Evolutionary conservation across 202 grass and related monocot species (phyloP), one percentile per base, ranked within the genome.

Genomic region (Elaeis oleifera): DNA sequence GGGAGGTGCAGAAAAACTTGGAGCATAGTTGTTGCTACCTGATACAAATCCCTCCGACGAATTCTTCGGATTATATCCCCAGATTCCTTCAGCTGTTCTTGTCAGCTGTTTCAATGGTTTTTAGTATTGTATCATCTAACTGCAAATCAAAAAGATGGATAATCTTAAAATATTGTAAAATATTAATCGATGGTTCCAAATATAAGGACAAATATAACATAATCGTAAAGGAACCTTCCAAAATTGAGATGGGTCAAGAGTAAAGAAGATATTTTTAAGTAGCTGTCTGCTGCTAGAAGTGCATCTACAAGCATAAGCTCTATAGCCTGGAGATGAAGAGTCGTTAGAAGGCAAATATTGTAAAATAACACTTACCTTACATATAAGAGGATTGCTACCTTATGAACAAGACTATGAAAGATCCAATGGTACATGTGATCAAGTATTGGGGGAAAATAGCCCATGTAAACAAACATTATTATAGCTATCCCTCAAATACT

Each of bases 81-180:
- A 23, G 91, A 74, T 76, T 91, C 86, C 54, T 91, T 64, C 74
- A 91, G 66, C 61, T 88, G 82, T 75, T 50, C 1, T 79, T 85
- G 3, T 78, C 72, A 50, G 87, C 82, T 71, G 78, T 79, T 80
- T 96, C 87, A 49, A 91, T 96, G 61, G n/a, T 72, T 71, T 96
- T 96, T n/a, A 96, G 74, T 68, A 96, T 78, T 28, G 91, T 90
- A 57, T 96, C 91, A 56, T 96, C 91, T 65, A 96, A 84, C 91
- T 96, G 81, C 15, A 71, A 77, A 66, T 61, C 62, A 55, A 65
- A 19, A 58, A 59, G 4, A 16, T 22, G 18, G 31, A 24, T 3
- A 63, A 18, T 9, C 72, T 59, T 67, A 53, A 72, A 23, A 4
- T 29, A 57, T 6, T 50, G 1, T 16, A 8, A 29, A 28, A 55